Evolutionary conservation across 208 protist species (phyloP).

Genomic region (Trypanosoma rangeli): DNA sequence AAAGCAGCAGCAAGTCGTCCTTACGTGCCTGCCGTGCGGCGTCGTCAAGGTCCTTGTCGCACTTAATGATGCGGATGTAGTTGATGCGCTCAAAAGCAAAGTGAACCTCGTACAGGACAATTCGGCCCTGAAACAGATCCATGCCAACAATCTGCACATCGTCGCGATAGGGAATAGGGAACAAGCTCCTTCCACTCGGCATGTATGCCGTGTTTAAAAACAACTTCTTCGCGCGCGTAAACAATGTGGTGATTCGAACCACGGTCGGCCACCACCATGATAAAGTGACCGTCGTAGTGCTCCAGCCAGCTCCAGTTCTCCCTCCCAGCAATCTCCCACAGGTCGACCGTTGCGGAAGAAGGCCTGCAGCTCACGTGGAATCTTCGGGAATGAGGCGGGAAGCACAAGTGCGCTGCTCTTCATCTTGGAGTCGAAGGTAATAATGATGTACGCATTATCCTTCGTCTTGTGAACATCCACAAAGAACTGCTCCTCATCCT

Average conservation of each 20-base stretch:
- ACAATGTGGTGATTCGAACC: slow-evolving; percentile 80
- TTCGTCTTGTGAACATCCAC: slow-evolving; percentile 90
- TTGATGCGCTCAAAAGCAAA: slow-evolving; percentile 84
- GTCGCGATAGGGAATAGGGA: slow-evolving; percentile 75
- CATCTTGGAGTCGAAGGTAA: slow-evolving; percentile 91
- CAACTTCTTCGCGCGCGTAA: slow-evolving; percentile 84
- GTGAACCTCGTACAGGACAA: slow-evolving; percentile 82
- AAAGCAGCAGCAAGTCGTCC: slow-evolving; percentile 87
- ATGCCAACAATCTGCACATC: slow-evolving; percentile 86
- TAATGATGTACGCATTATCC: slow-evolving; percentile 76
- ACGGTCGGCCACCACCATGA: slow-evolving; percentile 86
- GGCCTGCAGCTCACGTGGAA: slow-evolving; percentile 56
- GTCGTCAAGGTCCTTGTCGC: slow-evolving; percentile 62
- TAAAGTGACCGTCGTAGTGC: slow-evolving; percentile 82
- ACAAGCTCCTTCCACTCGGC: slow-evolving; percentile 87
- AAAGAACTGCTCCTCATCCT: slow-evolving; percentile 90
- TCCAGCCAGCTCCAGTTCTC: slow-evolving; percentile 88
- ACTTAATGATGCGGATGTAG: slow-evolving; percentile 86
- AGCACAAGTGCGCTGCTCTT: slow-evolving; percentile 73
- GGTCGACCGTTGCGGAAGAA: slow-evolving; percentile 75
- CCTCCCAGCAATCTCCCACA: slow-evolving; percentile 79
- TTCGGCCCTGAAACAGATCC: slow-evolving; percentile 79
- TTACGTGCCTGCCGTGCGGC: slow-evolving; percentile 43
- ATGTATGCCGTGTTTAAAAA: slow-evolving; percentile 51
- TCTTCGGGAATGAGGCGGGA: slow-evolving; percentile 80